Evolutionary conservation across 2,329 filamentous ascomycete species (phyloP).

Genomic region (Microdochium paspali): DNA sequence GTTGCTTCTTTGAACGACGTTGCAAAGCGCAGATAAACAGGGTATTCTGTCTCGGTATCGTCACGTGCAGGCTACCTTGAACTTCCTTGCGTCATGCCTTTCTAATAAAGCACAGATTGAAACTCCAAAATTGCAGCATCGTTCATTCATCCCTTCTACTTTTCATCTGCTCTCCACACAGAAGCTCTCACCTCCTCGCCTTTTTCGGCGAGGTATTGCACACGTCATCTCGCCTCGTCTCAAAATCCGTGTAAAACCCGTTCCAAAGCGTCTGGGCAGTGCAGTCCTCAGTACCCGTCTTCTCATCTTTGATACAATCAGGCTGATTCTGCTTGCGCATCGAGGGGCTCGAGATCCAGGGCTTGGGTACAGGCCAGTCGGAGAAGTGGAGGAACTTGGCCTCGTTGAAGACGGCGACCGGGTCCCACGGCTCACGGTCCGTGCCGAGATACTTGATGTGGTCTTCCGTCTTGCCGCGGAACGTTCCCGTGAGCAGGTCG

Average conservation of each 20-base stretch:
- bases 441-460: conserved; percentile 31
- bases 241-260: conserved; percentile 23
- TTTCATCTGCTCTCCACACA: not conserved
- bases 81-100: no score
- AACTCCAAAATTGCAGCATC: no score
- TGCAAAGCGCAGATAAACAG: no score
- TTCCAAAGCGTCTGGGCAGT: conserved; percentile 21
- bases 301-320: conserved; percentile 15
- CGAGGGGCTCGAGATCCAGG: conserved; percentile 25
- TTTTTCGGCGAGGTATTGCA: not conserved
- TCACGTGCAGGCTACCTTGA: no score
- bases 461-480: conserved; percentile 33
- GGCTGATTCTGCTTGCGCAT: conserved; percentile 18
- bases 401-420: conserved; percentile 40
- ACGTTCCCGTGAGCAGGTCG: conserved; percentile 52
- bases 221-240: not conserved
- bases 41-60: no score
- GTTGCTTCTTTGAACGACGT: no score
- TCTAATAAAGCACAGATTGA: no score
- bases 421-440: conserved; percentile 44
- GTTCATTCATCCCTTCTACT: no score
- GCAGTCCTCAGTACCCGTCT: conserved; percentile 15
- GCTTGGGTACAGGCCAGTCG: conserved; percentile 62
- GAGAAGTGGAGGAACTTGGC: conserved; percentile 63
- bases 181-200: not conserved